phyloP scores from a whole-genome alignment of 2,329 filamentous ascomycete genomes.

The Exophiala calicioides region DNA sequence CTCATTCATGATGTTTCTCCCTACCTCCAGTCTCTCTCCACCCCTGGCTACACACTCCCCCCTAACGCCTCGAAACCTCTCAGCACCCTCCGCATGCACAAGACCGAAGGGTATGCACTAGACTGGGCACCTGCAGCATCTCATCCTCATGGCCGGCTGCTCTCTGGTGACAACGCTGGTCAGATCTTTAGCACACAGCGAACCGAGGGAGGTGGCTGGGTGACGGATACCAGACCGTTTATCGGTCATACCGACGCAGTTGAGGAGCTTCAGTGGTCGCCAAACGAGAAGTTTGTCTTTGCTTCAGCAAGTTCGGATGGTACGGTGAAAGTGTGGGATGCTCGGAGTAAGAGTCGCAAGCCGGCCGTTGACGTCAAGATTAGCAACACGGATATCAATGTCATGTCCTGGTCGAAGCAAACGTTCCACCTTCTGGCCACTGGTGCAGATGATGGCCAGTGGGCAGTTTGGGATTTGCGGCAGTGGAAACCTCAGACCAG shows the following conservation, averaged over 20 bases:
- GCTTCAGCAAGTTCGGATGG: conserved; percentile 92
- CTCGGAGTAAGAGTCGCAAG: conserved; percentile 83
- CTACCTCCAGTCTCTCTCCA: conserved; percentile 86
- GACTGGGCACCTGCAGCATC: conserved; percentile 79
- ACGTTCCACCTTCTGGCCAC: conserved; percentile 88
- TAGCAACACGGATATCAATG: conserved; percentile 85
- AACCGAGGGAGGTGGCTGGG: conserved; percentile 84
- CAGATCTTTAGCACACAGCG: conserved; percentile 85
- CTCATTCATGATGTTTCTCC: conserved; percentile 93
- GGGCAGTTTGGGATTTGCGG: conserved; percentile 94
- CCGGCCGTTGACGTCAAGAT: conserved; percentile 86
- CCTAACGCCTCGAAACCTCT: conserved; percentile 85
- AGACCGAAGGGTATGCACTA: conserved; percentile 90
- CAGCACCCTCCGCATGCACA: conserved; percentile 85
- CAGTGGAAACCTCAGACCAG: conserved; percentile 76
- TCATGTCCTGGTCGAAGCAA: conserved; percentile 90
- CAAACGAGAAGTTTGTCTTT: conserved; percentile 89
- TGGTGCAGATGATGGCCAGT: conserved; percentile 88
- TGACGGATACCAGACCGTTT: conserved; percentile 81
- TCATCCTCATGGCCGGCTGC: conserved; percentile 75
- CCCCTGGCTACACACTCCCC: conserved; percentile 76
- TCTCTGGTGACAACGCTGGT: conserved; percentile 90
- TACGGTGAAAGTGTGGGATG: conserved; percentile 93
- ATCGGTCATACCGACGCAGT: conserved; percentile 81
- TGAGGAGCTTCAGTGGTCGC: conserved; percentile 97